Base-by-base conservation (phyloP, 768 basidiomycete species). In the Flagelloscypha sp. region DNA sequence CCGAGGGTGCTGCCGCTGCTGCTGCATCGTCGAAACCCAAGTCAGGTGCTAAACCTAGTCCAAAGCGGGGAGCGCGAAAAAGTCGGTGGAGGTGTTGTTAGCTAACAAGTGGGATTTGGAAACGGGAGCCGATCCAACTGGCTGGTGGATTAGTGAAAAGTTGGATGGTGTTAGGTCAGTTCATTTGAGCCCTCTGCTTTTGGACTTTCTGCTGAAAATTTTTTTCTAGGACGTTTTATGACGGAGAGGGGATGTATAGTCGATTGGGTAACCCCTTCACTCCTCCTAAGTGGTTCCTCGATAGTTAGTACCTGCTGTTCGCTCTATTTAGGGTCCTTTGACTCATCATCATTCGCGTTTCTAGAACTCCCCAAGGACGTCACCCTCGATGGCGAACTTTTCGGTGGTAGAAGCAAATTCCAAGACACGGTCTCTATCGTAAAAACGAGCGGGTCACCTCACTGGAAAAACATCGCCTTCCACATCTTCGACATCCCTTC, bases 91-190 rank as follows among this genome's bases (percentile, higher is more conserved):
- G 7, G 52, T 78, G 2, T 53, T 78, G 34, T 55, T 78, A 1
- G 75, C 75, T 1, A 66, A 65, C 41, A 74, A 73, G 35, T 76
- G 72, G 73, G 72, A 76, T 35, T 38, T 73, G 3, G 70, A 72
- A 10, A 68, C 45, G 17, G 72, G 72, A 0, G 56, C 58, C 13
- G 74, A 78, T 46, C 73, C 73, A 1, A 63, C 64, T 11, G 73
- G 72, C 1, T 78, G 72, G 72, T 75, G 71, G 71, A 65, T 75
- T 20, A 74, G 71, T 3, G 74, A 78, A 45, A 76, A 78, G 48
- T 47, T 78, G 32, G 75, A 78, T 50, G 74, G 75, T 37, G 73
- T 77, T 22, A 57, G 74, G 74, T 74, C 41, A n/a, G 65, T 41
- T 6, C 15, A 18, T 39, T 15, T 30, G 18, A 4, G 18, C 10